A percentile compares a stretch with the other conserved stretches of the same genome.
Conservation (phyloP, 2,329 filamentous ascomycete genomes). For the Tolypocladium album region DNA sequence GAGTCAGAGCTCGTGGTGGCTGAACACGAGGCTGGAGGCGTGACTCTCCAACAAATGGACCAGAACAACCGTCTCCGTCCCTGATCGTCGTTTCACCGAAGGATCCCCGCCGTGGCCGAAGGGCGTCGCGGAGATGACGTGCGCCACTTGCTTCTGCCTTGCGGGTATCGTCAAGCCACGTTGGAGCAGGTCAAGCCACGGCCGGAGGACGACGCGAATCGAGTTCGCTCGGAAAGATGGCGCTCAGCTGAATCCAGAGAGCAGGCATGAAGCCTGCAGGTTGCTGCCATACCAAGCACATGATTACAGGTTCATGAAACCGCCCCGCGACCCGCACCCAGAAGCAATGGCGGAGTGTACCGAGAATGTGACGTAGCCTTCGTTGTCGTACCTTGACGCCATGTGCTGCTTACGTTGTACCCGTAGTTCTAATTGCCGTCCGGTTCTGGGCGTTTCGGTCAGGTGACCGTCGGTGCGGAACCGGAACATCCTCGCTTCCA, state of each 20-base stretch:
- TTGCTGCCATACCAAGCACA: not conserved
- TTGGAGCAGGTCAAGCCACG: not conserved
- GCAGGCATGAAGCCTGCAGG: not conserved
- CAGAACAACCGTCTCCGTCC: not conserved
- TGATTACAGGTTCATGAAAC: not conserved
- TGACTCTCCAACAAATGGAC: not conserved
- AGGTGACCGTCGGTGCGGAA: not conserved
- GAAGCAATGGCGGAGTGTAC: not conserved
- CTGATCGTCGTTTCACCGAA: not conserved
- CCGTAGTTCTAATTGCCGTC: too few species aligned
- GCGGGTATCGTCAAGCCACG: not conserved
- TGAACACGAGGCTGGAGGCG: not conserved
- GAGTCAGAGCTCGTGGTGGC: not conserved
- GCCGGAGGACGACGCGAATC: not conserved
- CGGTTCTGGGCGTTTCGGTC: constrained; percentile 2
- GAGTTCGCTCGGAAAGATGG: not conserved
- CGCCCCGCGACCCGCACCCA: not conserved
- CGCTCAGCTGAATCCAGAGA: not conserved
- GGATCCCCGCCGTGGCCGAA: not conserved
- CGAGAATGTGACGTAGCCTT: too few species aligned
- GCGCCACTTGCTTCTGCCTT: not conserved
- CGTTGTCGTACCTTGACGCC: not conserved
- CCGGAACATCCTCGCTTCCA: constrained; percentile 3
- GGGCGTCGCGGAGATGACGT: not conserved
- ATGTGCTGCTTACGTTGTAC: not conserved